phyloP scores from a whole-genome alignment of 75 land plant genomes.

The Pinus tabuliformis region DNA sequence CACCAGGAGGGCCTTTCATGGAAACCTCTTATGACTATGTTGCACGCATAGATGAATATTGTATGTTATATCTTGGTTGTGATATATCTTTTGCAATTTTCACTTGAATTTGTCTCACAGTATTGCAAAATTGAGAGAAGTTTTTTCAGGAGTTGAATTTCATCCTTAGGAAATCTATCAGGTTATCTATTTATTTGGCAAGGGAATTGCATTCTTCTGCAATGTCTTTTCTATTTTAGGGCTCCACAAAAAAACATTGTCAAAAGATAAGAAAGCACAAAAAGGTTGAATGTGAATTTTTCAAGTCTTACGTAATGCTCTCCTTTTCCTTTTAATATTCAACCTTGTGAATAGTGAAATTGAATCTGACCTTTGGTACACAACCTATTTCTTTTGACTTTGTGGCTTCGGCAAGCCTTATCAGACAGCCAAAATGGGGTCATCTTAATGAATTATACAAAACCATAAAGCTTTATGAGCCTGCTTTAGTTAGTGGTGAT shows the following conservation, averaged over 20 bases:
- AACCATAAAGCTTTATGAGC: conserved; percentile 64
- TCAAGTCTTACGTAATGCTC: background rate
- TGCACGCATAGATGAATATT: conserved; percentile 91
- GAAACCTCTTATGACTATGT: conserved; percentile 84
- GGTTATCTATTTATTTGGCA: background rate
- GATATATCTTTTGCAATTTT: background rate
- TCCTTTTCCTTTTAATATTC: background rate
- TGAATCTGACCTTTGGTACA: background rate
- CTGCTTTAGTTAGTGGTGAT: conserved; percentile 42
- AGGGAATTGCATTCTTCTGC: background rate
- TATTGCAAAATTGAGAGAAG: background rate
- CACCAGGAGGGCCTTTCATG: conserved; percentile 65
- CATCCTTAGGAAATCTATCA: background rate
- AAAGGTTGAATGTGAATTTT: background rate
- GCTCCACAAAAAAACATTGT: background rate
- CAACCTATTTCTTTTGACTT: background rate
- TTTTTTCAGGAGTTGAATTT: background rate
- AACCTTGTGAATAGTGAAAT: background rate
- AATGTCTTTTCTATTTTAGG: background rate
- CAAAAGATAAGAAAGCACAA: background rate
- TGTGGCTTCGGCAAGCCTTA: conserved; percentile 22
- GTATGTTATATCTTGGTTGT: conserved; percentile 23
- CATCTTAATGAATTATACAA: conserved; percentile 42
- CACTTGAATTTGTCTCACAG: background rate
- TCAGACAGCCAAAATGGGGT: conserved; percentile 58